Evolutionary conservation across 768 basidiomycete species (phyloP).

Genomic region (Sistotremastrum niveocremeum): DNA sequence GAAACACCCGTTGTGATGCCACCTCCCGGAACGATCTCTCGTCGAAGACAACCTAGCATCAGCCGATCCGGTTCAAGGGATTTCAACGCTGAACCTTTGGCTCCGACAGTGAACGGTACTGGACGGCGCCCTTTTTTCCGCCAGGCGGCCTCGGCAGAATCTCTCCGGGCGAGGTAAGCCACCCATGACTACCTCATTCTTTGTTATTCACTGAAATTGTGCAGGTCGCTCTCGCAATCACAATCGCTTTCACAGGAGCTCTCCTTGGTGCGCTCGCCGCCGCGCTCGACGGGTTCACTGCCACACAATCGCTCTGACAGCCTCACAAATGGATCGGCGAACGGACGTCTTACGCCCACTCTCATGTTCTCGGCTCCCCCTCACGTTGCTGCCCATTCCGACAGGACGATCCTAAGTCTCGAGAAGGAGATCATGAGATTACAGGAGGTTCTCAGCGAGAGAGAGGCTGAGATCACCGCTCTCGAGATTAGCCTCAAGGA

Average conservation of each 20-base stretch:
- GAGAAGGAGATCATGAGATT: constrained; percentile 94
- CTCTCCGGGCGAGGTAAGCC: constrained; percentile 70
- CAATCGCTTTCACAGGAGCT: constrained; percentile 96
- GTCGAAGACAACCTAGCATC: constrained; percentile 26
- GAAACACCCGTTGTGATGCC: constrained; percentile 33
- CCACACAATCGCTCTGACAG: constrained; percentile 48
- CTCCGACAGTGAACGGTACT: constrained; percentile 26
- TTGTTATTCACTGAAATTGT: neutral
- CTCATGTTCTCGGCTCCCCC: constrained; percentile 1
- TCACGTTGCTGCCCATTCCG: constrained; percentile 35
- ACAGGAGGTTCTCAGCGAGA: constrained; percentile 81
- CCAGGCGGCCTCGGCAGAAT: constrained; percentile 77
- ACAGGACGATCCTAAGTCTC: constrained; percentile 69
- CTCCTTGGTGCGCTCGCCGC: constrained; percentile 76
- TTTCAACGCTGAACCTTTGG: constrained; percentile 27
- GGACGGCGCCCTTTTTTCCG: constrained; percentile 73
- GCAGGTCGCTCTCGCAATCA: constrained; percentile 83
- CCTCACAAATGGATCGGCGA: constrained; percentile 18
- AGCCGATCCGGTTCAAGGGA: constrained; percentile 31
- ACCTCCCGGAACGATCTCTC: constrained; percentile 28
- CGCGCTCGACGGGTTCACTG: constrained; percentile 53
- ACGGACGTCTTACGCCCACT: constrained; percentile 36
- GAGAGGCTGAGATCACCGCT: constrained; percentile 78
- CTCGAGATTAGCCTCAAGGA: constrained; percentile 46
- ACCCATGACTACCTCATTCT: neutral